Percentiles rank a stretch among this genome's conserved stretches.
Conservation (phyloP, 768 basidiomycete genomes). For the Kwoniella europaea region DNA sequence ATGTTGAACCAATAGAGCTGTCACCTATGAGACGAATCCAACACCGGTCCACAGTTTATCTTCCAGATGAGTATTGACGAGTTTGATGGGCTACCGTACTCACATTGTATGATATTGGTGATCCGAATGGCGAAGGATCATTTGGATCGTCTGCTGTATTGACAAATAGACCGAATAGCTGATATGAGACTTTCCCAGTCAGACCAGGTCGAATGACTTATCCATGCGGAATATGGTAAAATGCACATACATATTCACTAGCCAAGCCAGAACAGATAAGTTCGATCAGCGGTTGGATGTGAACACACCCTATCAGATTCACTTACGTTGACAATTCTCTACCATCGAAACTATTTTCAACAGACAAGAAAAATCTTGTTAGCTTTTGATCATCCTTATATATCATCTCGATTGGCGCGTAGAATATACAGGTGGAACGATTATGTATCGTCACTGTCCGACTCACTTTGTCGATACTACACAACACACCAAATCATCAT, state of each 20-base stretch:
- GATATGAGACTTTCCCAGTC: background rate
- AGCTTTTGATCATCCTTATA: too few species aligned
- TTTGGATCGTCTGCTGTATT: constrained; percentile 23
- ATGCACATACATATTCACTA: constrained; percentile 29
- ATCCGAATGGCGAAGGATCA: constrained; percentile 34
- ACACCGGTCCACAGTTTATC: background rate
- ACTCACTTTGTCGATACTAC: constrained; percentile 8
- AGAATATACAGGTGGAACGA: too few species aligned
- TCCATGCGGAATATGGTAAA: background rate
- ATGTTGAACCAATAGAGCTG: constrained; percentile 27
- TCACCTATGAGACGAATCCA: constrained; percentile 12
- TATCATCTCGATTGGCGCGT: too few species aligned
- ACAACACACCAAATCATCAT: background rate
- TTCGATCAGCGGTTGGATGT: too few species aligned
- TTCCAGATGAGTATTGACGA: too few species aligned
- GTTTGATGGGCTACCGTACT: background rate
- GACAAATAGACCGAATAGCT: constrained; percentile 44
- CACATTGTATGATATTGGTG: constrained; percentile 37
- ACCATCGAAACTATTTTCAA: constrained; percentile 28
- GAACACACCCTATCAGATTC: too few species aligned
- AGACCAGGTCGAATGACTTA: background rate
- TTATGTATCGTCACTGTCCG: background rate
- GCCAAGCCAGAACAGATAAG: too few species aligned
- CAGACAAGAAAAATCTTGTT: too few species aligned
- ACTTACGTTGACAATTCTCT: constrained; percentile 40